Conservation (phyloP, 129 eudicot genomes). For the Gnaphalium uliginosum region DNA sequence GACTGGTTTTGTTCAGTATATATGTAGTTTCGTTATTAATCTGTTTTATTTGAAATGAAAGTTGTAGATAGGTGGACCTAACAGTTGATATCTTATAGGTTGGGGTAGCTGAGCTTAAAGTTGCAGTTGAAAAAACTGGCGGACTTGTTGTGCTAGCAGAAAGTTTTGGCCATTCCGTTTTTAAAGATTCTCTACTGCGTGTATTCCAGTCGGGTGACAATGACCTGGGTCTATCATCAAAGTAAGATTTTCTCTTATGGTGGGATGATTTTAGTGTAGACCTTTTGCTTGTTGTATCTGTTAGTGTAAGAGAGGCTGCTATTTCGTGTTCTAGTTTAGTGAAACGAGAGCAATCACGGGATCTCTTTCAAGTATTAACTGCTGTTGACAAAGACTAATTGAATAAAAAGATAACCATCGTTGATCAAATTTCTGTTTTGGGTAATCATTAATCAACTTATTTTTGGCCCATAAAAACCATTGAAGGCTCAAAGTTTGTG, state of each 20-base stretch:
- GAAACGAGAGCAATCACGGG: neutral
- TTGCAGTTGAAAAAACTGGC: conserved; percentile 91
- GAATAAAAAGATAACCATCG: neutral
- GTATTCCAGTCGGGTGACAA: conserved; percentile 76
- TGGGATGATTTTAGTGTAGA: neutral
- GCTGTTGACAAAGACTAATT: neutral
- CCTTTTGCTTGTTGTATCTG: neutral
- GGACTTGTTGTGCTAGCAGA: conserved; percentile 95
- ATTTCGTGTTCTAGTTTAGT: neutral
- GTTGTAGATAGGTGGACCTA: conserved; percentile 11
- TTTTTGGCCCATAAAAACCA: neutral
- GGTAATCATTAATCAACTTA: neutral
- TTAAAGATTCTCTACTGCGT: conserved; percentile 82
- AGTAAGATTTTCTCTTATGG: conserved; percentile 57
- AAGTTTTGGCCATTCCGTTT: conserved; percentile 97
- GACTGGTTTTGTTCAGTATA: neutral
- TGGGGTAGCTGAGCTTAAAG: conserved; percentile 97
- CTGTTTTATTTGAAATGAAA: neutral
- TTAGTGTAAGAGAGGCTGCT: neutral
- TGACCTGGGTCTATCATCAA: conserved; percentile 86
- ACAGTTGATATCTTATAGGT: conserved; percentile 50
- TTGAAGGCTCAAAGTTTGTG: neutral
- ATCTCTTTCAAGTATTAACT: neutral
- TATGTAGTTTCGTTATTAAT: neutral
- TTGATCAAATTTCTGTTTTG: neutral